A percentile compares a stretch with the other conserved stretches of the same genome.
These are phyloP conservation scores for Aspergillus texensis DNA, from an alignment of 2,329 filamentous ascomycete species.

Conservation along the genomic window DNA sequence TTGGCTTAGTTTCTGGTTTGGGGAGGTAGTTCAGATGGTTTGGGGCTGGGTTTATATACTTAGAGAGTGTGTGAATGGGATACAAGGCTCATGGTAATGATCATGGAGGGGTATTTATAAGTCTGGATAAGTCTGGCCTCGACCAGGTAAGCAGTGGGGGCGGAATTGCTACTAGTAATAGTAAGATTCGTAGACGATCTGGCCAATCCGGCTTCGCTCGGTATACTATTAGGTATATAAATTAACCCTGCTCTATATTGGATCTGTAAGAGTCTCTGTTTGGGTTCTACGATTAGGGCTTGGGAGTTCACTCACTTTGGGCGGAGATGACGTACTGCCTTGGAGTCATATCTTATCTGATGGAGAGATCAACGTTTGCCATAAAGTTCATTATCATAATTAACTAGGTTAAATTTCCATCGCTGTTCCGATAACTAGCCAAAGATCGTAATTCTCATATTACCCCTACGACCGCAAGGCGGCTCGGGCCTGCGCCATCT, in stretches of 20 bases:
- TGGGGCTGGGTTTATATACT: not conserved
- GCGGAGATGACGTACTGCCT: no score
- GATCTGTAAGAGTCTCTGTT: not conserved
- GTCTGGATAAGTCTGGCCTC: not conserved
- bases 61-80: not conserved
- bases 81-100: not conserved
- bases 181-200: not conserved
- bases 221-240: not conserved
- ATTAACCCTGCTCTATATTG: not conserved
- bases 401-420: not conserved
- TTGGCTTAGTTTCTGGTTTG: not conserved
- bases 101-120: not conserved
- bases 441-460: no score
- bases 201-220: not conserved
- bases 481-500: slow-evolving; percentile 34
- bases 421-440: not conserved
- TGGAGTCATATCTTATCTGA: not conserved
- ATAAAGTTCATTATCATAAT: not conserved
- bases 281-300: not conserved
- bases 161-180: not conserved
- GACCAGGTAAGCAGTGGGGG: not conserved
- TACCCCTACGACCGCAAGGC: not conserved
- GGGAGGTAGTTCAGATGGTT: no score
- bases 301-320: not conserved
- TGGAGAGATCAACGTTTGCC: not conserved